A percentile compares a stretch with the other conserved stretches of the same genome.
phyloP scores from a whole-genome alignment of 2,329 filamentous ascomycete genomes.

The Mycosphaerella sp. region DNA sequence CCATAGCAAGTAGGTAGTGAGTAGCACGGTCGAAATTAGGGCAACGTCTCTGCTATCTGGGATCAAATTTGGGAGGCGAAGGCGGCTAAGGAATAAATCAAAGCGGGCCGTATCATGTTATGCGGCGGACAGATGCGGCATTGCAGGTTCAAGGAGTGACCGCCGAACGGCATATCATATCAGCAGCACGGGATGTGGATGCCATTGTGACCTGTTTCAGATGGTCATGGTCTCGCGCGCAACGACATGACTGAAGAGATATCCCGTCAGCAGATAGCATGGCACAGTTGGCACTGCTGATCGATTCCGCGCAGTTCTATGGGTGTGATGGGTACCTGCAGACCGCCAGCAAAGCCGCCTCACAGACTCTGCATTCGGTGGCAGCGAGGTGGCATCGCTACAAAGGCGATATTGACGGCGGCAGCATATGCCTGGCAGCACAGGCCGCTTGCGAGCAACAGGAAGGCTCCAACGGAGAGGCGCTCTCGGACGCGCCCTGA shows the following conservation, averaged over 20 bases:
- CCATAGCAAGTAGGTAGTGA: neutral
- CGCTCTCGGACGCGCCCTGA: neutral
- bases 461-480: neutral
- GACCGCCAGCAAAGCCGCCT: neutral
- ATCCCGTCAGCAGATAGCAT: neutral
- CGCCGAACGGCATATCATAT: neutral
- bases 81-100: neutral
- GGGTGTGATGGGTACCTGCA: constrained; percentile 8
- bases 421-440: too few relatives aligned
- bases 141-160: neutral
- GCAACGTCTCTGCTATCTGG: neutral
- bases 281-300: neutral
- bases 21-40: neutral
- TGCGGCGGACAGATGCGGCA: neutral
- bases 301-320: neutral
- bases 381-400: neutral
- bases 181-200: neutral
- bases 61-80: neutral
- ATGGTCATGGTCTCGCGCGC: neutral
- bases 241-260: neutral
- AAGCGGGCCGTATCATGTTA: neutral
- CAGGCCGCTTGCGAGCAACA: neutral
- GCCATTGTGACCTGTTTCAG: neutral
- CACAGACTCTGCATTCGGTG: neutral
- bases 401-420: neutral